Evolutionary conservation across 2,329 filamentous ascomycete species (phyloP).

Genomic region (Tolypocladium capitatum): DNA sequence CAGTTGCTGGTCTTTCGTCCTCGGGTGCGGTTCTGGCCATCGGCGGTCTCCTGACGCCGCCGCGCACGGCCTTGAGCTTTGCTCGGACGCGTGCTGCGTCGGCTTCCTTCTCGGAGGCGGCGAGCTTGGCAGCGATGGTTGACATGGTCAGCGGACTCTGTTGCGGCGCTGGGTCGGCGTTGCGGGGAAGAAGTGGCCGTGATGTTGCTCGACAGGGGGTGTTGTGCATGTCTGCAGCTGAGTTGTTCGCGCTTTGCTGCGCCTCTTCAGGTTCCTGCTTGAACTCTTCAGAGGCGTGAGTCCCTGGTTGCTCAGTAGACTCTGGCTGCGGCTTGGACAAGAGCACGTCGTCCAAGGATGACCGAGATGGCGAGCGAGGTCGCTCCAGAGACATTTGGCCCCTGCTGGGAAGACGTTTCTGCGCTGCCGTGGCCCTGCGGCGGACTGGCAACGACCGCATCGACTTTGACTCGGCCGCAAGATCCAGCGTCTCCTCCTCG

Average conservation of each 20-base stretch:
- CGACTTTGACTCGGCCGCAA: slow-evolving; percentile 16
- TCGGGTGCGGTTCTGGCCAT: background rate
- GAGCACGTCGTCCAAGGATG: slow-evolving; percentile 21
- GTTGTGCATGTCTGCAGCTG: slow-evolving; percentile 8
- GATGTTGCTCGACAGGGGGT: slow-evolving; percentile 6
- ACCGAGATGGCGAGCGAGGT: slow-evolving; percentile 14
- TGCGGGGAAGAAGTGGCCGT: slow-evolving; percentile 19
- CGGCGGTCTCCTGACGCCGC: slow-evolving; percentile 11
- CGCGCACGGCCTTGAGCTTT: slow-evolving; percentile 42
- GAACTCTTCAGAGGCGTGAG: background rate
- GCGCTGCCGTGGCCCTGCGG: slow-evolving; percentile 1
- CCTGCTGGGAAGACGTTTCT: slow-evolving; percentile 1
- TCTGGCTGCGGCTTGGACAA: slow-evolving; percentile 12
- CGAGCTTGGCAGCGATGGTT: slow-evolving; percentile 48
- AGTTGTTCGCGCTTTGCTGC: slow-evolving; percentile 1
- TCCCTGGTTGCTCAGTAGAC: background rate
- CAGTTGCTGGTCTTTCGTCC: background rate
- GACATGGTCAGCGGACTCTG: slow-evolving; percentile 49
- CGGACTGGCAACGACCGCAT: slow-evolving; percentile 16
- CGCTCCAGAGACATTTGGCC: slow-evolving; percentile 3
- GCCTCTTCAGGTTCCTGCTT: background rate
- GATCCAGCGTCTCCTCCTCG: slow-evolving; percentile 34
- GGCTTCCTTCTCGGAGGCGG: slow-evolving; percentile 49
- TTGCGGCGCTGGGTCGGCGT: slow-evolving; percentile 16
- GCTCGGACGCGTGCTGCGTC: slow-evolving; percentile 50